These are phyloP conservation scores for Primulina eburnea DNA, from an alignment of 257 asterid species.

Conservation along the genomic window DNA sequence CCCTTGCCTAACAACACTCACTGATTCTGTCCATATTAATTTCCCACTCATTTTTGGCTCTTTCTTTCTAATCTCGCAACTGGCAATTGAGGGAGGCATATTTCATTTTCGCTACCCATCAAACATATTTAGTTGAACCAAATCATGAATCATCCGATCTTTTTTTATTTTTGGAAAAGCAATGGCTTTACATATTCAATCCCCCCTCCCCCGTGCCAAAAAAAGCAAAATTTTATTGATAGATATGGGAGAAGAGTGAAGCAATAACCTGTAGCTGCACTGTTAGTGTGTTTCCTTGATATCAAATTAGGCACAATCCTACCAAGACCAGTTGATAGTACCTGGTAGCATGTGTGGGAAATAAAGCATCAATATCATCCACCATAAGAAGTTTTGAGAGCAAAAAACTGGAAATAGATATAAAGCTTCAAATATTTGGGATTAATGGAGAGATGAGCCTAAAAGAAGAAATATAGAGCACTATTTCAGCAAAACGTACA, in stretches of 20 bases:
- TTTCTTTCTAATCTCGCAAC: no score
- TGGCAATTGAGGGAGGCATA: no score
- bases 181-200: no score
- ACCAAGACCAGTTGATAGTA: slow-evolving; percentile 95
- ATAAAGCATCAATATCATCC: slow-evolving; percentile 21
- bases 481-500: neutral
- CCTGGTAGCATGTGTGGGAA: slow-evolving; percentile 36
- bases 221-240: neutral
- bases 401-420: neutral
- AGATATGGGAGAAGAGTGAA: slow-evolving; percentile 2
- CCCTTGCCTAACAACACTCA: neutral
- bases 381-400: slow-evolving; percentile 8
- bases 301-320: slow-evolving; percentile 95
- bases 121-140: no score
- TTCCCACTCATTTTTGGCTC: no score
- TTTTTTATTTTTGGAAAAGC: no score
- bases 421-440: neutral
- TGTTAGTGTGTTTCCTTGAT: slow-evolving; percentile 94
- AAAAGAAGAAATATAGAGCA: neutral
- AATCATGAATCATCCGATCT: no score
- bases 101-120: no score
- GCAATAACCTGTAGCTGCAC: slow-evolving; percentile 76
- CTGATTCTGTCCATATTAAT: no score
- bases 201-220: no score
- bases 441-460: neutral